These are phyloP conservation scores for Tilletia caries DNA, from an alignment of 1,284 basidiomycete genomes.

Conservation along the genomic window DNA sequence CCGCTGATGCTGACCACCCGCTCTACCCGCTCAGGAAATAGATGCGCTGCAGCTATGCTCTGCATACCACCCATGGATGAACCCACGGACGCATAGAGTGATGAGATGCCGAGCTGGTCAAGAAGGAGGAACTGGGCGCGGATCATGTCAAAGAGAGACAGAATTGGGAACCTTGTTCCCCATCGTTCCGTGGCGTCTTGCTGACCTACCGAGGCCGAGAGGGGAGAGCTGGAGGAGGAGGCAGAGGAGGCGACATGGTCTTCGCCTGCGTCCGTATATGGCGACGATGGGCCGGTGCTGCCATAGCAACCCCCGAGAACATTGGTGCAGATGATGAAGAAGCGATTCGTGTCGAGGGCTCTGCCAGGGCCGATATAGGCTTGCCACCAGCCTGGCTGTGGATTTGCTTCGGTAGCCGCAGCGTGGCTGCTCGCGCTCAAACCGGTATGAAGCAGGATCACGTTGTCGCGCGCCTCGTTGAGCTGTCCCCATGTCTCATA, in stretches of 20 bases:
- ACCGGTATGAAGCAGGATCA: conserved; percentile 93
- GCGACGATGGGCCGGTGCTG: conserved; percentile 84
- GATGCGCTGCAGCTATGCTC: conserved; percentile 87
- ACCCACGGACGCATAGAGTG: conserved; percentile 86
- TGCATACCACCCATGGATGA: conserved; percentile 98
- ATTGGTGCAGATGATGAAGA: conserved; percentile 94
- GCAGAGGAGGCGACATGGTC: conserved; percentile 55
- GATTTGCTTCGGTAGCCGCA: conserved; percentile 73
- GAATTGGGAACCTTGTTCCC: conserved; percentile 83
- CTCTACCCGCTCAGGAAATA: conserved; percentile 81
- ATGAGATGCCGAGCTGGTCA: conserved; percentile 77
- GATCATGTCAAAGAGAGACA: conserved; percentile 94
- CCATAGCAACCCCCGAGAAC: conserved; percentile 97
- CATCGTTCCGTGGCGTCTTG: conserved; percentile 61
- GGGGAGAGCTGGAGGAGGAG: not conserved
- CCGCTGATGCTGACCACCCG: conserved; percentile 91
- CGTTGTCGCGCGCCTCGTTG: conserved; percentile 74
- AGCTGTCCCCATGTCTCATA: conserved; percentile 98
- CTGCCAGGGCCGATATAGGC: conserved; percentile 89
- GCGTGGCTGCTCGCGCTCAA: conserved; percentile 94
- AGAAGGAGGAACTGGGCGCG: conserved; percentile 83
- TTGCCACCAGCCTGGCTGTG: conserved; percentile 94
- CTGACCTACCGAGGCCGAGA: not conserved
- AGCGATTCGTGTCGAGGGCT: conserved; percentile 85
- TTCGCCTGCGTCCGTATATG: conserved; percentile 59